Evolutionary conservation across 2,329 filamentous ascomycete genomes (phyloP).

Genomic region (Colletotrichum tropicale): DNA sequence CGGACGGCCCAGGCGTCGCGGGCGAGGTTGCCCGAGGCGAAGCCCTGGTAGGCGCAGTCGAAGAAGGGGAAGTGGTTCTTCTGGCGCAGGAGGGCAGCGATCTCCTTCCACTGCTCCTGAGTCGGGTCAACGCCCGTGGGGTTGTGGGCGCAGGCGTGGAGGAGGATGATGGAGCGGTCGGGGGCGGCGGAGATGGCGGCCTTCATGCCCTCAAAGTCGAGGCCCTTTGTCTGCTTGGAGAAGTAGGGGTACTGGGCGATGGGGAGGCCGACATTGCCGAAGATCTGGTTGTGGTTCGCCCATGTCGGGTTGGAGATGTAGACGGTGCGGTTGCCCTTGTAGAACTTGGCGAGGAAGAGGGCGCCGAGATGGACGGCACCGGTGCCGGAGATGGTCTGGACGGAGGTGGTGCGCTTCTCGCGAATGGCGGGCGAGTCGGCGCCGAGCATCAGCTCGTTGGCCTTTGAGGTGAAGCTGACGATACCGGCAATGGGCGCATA

Average conservation of each 20-base stretch:
- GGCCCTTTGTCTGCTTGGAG: conserved; percentile 82
- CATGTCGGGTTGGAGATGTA: conserved; percentile 96
- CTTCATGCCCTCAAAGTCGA: conserved; percentile 92
- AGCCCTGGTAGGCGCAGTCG: conserved; percentile 97
- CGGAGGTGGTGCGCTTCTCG: conserved; percentile 79
- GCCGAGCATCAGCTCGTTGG: conserved; percentile 89
- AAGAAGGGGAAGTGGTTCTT: conserved; percentile 97
- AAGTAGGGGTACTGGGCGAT: conserved; percentile 94
- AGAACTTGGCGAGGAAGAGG: conserved; percentile 94
- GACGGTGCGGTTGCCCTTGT: conserved; percentile 73
- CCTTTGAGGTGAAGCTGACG: conserved; percentile 82
- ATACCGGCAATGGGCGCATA: conserved; percentile 96
- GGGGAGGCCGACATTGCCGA: conserved; percentile 83
- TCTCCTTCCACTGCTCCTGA: conserved; percentile 90
- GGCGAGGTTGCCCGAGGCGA: conserved; percentile 87
- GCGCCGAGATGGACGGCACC: conserved; percentile 93
- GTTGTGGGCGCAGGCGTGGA: conserved; percentile 97
- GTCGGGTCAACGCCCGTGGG: conserved; percentile 97
- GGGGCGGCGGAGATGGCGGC: conserved; percentile 72
- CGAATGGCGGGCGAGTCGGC: conserved; percentile 78
- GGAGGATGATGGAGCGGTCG: conserved; percentile 81
- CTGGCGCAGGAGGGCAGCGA: conserved; percentile 76
- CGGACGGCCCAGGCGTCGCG: conserved; percentile 91
- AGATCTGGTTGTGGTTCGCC: conserved; percentile 99
- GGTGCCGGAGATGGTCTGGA: conserved; percentile 97